phyloP scores from a whole-genome alignment of 345 rosid species.

The Aurinia saxatilis region DNA sequence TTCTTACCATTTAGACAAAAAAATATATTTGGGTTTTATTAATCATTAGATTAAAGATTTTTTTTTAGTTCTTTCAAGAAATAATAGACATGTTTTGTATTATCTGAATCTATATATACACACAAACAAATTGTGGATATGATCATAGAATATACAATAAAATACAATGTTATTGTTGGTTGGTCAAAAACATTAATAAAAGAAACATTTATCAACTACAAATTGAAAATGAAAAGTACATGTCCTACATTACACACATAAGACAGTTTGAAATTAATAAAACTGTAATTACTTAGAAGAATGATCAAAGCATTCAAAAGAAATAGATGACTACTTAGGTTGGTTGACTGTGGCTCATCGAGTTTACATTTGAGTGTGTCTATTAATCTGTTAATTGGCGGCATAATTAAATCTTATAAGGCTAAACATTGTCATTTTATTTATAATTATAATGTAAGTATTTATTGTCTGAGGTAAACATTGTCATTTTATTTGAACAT shows the following conservation, averaged over 20 bases:
- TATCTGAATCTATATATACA: slow-evolving; percentile 6
- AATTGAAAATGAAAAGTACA: slow-evolving; percentile 10
- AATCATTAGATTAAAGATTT: background rate
- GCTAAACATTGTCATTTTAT: too few relatives aligned
- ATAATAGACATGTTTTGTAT: slow-evolving; percentile 13
- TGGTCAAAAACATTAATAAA: slow-evolving; percentile 5
- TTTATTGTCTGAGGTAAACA: too few relatives aligned
- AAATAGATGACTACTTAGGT: background rate
- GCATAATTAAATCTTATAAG: background rate
- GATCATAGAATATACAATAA: background rate
- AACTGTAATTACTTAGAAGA: background rate
- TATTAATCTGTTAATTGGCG: background rate
- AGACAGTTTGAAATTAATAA: background rate
- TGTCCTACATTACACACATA: slow-evolving; percentile 15
- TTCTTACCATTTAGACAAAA: slow-evolving; percentile 17
- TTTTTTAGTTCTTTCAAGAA: background rate
- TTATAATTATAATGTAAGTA: too few relatives aligned
- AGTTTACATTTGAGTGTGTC: background rate
- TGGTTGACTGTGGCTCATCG: slow-evolving; percentile 18
- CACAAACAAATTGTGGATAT: background rate
- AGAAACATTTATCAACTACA: background rate
- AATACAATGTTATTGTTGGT: slow-evolving; percentile 13
- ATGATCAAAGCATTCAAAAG: background rate
- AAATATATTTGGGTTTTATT: too few relatives aligned
- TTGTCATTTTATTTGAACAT: too few relatives aligned